These are phyloP conservation scores for Cladobotryum mycophilum DNA, from an alignment of 2,329 filamentous ascomycete genomes.

Conservation along the genomic window DNA sequence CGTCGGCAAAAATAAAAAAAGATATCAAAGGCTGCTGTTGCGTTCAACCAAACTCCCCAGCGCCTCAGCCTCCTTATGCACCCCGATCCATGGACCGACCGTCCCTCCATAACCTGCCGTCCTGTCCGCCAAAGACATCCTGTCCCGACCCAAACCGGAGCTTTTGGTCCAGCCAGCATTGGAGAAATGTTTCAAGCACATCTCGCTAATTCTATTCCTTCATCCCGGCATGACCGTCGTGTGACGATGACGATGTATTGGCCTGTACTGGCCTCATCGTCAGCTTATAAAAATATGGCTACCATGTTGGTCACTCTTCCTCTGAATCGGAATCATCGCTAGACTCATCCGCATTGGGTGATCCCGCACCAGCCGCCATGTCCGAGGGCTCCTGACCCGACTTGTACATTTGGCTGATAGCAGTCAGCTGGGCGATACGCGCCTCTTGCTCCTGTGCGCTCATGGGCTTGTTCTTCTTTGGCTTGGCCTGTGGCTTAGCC, in stretches of 20 bases:
- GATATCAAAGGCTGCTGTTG: slow-evolving; percentile 4
- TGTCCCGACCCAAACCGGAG: not conserved
- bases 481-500: slow-evolving; percentile 38
- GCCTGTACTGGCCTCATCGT: too few relatives aligned
- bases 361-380: slow-evolving; percentile 20
- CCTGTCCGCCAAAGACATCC: not conserved
- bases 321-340: slow-evolving; percentile 43
- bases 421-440: slow-evolving; percentile 54
- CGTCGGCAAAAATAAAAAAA: slow-evolving; percentile 7
- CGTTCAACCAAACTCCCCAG: slow-evolving; percentile 13
- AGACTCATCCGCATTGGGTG: slow-evolving; percentile 26
- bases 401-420: slow-evolving; percentile 41
- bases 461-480: slow-evolving; percentile 72
- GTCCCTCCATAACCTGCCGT: not conserved
- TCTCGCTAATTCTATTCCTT: too few relatives aligned
- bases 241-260: too few relatives aligned
- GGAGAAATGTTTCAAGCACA: too few relatives aligned
- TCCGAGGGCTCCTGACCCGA: slow-evolving; percentile 28
- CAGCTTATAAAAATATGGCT: too few relatives aligned
- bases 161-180: not conserved
- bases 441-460: slow-evolving; percentile 62
- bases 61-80: slow-evolving; percentile 6
- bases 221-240: not conserved
- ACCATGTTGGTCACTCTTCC: slow-evolving; percentile 31
- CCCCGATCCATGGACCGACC: not conserved